Base-by-base conservation (phyloP, 495 filamentous ascomycete genomes). In the Xylaria sp. region DNA sequence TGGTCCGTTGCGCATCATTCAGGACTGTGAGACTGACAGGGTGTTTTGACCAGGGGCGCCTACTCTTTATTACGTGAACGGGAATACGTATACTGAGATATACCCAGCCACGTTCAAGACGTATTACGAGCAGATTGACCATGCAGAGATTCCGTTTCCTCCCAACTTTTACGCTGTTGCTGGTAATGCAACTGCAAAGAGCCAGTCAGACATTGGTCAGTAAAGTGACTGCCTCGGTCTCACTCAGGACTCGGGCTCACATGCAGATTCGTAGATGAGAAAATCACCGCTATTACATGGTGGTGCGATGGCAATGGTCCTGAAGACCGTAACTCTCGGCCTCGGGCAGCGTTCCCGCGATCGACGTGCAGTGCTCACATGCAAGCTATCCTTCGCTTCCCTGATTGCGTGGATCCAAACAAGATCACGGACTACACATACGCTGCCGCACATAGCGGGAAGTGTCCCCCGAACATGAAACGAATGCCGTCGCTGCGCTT, bases 141-240 rank as follows among this genome's bases (percentile, higher is more conserved):
- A 93, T 81, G 92, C 92, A 79, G 93, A 93, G 87, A 91, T 94
- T 72, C 91, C 92, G 57, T 94, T 92, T 82, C 76, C 90, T 37
- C 87, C 83, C 63, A 83, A 89, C 71, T 77, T 79, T 48, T 67
- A 75, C 67, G 74, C 75, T 65, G 74, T 82, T 1, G 80, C 80
- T 9, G 80, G 80, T 52, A 82, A 82, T 53, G 78, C 78, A 24
- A 71, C 48, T 46, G 78, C 78, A 24, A 76, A 75, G 59, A 72
- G 64, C 52, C 78, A 82, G 59, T 68, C 75, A 24, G 78, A 80
- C 55, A 66, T 66, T 29, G 63, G 63, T 66, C 0, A 53, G 63
- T 46, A 37, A 19, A 37, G 1, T 5, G 7, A 33, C 0, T 21
- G 17, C 1, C 8, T 50, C 8, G 5, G 43, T 7, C 21, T 9